Percentiles rank a stretch among this genome's conserved stretches.
Evolutionary conservation across 225 moss, liverwort and hornwort species (phyloP).

Genomic region (Sphagnum contortum): DNA sequence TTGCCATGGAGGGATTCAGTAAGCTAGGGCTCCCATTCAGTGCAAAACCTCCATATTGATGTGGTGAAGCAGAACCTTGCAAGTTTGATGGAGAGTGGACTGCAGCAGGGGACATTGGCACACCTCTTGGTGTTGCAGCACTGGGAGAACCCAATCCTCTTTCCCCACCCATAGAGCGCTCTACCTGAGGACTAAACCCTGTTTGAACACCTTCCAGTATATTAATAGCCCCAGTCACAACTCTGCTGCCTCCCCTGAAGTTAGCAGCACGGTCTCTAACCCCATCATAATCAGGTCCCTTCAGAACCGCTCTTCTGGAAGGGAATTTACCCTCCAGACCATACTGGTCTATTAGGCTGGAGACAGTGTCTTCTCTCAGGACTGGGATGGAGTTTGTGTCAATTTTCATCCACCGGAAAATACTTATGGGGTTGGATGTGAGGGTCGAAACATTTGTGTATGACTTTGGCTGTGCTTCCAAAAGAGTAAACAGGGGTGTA

Average conservation of each 20-base stretch:
- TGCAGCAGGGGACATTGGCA: constrained; percentile 4
- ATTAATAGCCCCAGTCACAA: constrained; percentile 12
- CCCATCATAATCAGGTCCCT: constrained; percentile 39
- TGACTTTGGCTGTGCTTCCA: constrained; percentile 66
- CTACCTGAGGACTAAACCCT: constrained; percentile 26
- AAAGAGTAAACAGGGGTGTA: constrained; percentile 70
- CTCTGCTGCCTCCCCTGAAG: constrained; percentile 38
- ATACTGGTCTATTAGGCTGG: constrained; percentile 63
- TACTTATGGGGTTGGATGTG: constrained; percentile 58
- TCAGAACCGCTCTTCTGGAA: constrained; percentile 21
- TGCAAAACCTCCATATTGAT: constrained; percentile 42
- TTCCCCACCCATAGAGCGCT: constrained; percentile 44
- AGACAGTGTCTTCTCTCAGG: constrained; percentile 62
- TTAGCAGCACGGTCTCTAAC: constrained; percentile 33
- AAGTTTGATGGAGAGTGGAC: constrained; percentile 53
- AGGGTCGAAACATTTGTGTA: constrained; percentile 37
- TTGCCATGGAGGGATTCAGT: constrained; percentile 36
- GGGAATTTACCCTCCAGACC: constrained; percentile 34
- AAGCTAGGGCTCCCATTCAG: constrained; percentile 42
- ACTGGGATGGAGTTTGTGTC: constrained; percentile 65
- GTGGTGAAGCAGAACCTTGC: constrained; percentile 36
- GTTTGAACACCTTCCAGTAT: constrained; percentile 45
- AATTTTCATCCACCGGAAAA: constrained; percentile 72
- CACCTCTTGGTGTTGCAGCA: background rate
- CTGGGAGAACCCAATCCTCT: constrained; percentile 13